Percentiles rank a stretch among this genome's conserved stretches.
Evolutionary conservation across 352 stramenopile genomes (phyloP).

Genomic region (Phytophthora ohioensis): DNA sequence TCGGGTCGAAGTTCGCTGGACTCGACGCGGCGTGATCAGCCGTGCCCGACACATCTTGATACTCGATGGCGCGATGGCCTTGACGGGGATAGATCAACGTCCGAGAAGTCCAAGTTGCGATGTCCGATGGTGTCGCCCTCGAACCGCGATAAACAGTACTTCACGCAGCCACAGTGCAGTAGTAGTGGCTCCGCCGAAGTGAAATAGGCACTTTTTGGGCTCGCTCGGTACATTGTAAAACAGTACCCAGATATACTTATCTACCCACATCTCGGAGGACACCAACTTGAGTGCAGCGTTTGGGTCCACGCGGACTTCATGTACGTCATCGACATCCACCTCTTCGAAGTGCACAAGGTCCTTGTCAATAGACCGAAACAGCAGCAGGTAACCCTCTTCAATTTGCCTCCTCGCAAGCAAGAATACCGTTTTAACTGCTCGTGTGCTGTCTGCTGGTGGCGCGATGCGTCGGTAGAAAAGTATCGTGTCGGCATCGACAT

Average conservation of each 20-base stretch:
- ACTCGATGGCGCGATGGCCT: too few species aligned
- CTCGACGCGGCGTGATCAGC: too few species aligned
- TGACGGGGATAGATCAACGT: too few species aligned
- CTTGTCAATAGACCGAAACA: slow-evolving; percentile 70
- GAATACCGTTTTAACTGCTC: slow-evolving; percentile 65
- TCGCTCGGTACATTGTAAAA: slow-evolving; percentile 48
- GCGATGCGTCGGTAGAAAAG: slow-evolving; percentile 65
- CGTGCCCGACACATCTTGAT: too few species aligned
- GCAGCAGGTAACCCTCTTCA: slow-evolving; percentile 64
- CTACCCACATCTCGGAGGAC: slow-evolving; percentile 56
- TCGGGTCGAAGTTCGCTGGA: too few species aligned
- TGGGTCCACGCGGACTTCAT: slow-evolving; percentile 14
- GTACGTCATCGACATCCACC: slow-evolving; percentile 32
- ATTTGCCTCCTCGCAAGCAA: slow-evolving; percentile 67
- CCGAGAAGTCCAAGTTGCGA: too few species aligned
- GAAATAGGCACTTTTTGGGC: slow-evolving; percentile 48
- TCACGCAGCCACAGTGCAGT: slow-evolving; percentile 70
- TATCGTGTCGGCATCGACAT: slow-evolving; percentile 62
- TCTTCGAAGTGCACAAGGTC: slow-evolving; percentile 60
- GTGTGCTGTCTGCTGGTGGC: slow-evolving; percentile 38
- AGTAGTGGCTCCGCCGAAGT: slow-evolving; percentile 67
- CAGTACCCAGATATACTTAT: slow-evolving; percentile 75
- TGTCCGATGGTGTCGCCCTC: not conserved
- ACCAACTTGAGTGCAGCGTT: slow-evolving; percentile 7
- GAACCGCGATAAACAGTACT: slow-evolving; percentile 72